Base-by-base conservation (phyloP, 345 rosid genomes). In the Camelina hispida region DNA sequence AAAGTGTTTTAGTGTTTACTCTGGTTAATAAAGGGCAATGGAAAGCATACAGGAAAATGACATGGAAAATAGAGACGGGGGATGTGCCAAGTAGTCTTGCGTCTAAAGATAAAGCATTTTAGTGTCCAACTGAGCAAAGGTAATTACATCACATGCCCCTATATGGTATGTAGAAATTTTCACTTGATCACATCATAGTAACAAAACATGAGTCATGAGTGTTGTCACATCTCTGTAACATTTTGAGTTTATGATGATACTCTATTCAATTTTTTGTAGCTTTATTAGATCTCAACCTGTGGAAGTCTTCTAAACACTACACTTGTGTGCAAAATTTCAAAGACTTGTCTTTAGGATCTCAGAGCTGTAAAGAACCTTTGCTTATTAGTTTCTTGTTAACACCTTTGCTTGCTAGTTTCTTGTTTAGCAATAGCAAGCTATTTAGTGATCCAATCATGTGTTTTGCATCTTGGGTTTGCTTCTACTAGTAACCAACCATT, bases 401-500 rank as follows among this genome's bases (percentile, higher is more conserved):
- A 62, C n/a, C 15, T 51, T 28, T 1, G 42, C 57, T 28, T 50
- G 22, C 11, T 70, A 51, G 40, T 72, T 62, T 38, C 20, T 62
- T 51, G 53, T 60, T 62, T 51, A 25, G 62, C 20, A 72, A 17
- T 13, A 50, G 51, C 50, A 38, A 52, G 59, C 46, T 54, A 40
- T 63, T 56, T 43, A 23, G 20, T 63, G 56, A 72, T 10, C 20
- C 15, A 25, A 9, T 61, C 28, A 10, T 61, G 42, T 61, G 18
- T 59, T 38, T 3, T 17, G 18, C 55, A 52, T 62, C 69, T 51
- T 51, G 18, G 62, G 76, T 38, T 72, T 62, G 11, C 52, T 63
- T 17, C 37, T 54, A 38, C 53, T 63, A 53, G 37, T 53, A 68
- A 64, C 38, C 76, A 68, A 64, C 38, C 76, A 51, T 14, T 44